Conservation (phyloP, 78 protist genomes). For the Chrysochromulina parva region DNA sequence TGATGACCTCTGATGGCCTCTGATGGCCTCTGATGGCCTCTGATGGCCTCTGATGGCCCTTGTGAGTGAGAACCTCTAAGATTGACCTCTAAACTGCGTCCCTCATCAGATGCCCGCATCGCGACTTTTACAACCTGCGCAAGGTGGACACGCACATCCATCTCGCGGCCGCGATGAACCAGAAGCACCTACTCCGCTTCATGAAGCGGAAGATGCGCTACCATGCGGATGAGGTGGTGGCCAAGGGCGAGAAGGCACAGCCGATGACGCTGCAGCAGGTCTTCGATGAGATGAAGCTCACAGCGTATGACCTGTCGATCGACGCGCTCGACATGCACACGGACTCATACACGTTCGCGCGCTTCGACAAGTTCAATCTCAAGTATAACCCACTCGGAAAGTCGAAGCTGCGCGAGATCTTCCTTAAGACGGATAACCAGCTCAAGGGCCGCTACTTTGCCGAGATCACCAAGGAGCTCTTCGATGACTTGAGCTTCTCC, state of each 20-base stretch:
- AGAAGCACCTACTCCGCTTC: constrained; percentile 92
- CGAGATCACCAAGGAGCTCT: constrained; percentile 84
- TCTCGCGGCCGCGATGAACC: constrained; percentile 89
- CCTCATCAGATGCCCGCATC: constrained; percentile 63
- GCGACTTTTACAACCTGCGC: constrained; percentile 94
- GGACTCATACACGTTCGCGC: constrained; percentile 62
- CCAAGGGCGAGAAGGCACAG: constrained; percentile 71
- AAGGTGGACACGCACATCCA: constrained; percentile 98
- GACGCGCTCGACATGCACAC: constrained; percentile 93
- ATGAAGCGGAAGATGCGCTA: constrained; percentile 80
- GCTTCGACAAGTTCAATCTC: constrained; percentile 92
- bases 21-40: no score
- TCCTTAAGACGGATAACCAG: constrained; percentile 94
- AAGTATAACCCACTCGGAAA: constrained; percentile 91
- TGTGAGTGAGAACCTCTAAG: no score
- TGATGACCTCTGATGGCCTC: no score
- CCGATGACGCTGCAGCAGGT: constrained; percentile 75
- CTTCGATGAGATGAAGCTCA: constrained; percentile 54
- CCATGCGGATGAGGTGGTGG: constrained; percentile 62
- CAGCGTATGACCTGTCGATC: constrained; percentile 78
- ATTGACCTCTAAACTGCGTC: no score
- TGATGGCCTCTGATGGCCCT: no score
- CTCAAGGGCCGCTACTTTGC: constrained; percentile 90
- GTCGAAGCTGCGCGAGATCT: constrained; percentile 82
- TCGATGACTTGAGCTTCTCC: constrained; percentile 75